These are phyloP conservation scores for Penicillium silybi DNA, from an alignment of 495 filamentous ascomycete species.

Conservation along the genomic window DNA sequence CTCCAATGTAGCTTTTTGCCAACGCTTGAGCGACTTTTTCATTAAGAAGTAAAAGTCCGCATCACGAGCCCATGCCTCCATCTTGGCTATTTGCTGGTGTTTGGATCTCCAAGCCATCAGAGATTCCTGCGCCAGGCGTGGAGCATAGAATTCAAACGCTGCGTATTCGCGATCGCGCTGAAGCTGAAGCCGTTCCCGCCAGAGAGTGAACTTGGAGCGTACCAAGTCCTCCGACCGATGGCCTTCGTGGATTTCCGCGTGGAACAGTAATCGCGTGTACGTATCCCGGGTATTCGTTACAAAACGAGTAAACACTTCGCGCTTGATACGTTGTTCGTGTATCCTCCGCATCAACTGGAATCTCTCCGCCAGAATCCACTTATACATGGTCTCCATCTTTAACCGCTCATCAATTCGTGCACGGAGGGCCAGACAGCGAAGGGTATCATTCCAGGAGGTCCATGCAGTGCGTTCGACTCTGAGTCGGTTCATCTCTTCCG, in stretches of 20 bases:
- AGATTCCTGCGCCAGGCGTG: constrained; percentile 45
- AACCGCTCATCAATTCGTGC: constrained; percentile 56
- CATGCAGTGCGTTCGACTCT: constrained; percentile 56
- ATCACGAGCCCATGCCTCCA: constrained; percentile 52
- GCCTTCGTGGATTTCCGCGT: constrained; percentile 35
- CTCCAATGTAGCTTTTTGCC: constrained; percentile 49
- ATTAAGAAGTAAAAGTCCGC: constrained; percentile 58
- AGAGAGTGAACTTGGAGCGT: constrained; percentile 36
- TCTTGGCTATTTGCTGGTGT: constrained; percentile 39
- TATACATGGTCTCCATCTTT: constrained; percentile 57
- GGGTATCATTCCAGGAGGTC: constrained; percentile 63
- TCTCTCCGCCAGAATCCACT: constrained; percentile 58
- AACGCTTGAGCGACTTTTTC: constrained; percentile 50
- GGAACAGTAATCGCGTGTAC: constrained; percentile 35
- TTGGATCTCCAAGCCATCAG: constrained; percentile 48
- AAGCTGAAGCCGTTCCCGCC: constrained; percentile 39
- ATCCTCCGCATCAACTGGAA: constrained; percentile 50
- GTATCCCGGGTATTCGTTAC: constrained; percentile 37
- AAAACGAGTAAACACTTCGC: constrained; percentile 40
- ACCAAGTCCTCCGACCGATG: constrained; percentile 31
- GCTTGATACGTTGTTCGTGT: constrained; percentile 46
- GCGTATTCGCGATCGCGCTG: constrained; percentile 45
- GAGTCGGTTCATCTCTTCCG: constrained; percentile 48
- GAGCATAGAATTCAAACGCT: constrained; percentile 52
- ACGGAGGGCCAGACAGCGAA: constrained; percentile 52